Base-by-base conservation (phyloP, 345 rosid genomes). In the Moricandia moricandioides region DNA sequence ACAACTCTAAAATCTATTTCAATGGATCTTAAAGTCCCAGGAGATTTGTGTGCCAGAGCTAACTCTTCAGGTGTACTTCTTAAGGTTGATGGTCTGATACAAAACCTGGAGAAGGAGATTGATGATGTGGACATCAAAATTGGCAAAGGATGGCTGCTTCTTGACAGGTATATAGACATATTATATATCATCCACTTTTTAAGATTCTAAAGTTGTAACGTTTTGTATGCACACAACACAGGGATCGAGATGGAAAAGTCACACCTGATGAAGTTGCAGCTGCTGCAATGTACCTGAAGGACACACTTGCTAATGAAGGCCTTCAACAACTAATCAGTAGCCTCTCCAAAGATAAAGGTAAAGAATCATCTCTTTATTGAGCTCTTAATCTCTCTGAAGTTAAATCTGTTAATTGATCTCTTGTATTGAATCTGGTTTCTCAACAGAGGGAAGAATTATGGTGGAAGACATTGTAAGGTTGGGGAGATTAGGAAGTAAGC, bases 211-310 rank as follows among this genome's bases (percentile, higher is more conserved):
- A n/a, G 16, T 16, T 12, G 49, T 33, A 33, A 24, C n/a, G 18
- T 57, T 57, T 24, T 60, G 30, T 14, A 24, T 74, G 21, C 69
- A 17, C 71, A 40, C 78, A 90, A 24, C 70, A 55, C 77, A 92
- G 97, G 82, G 97, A 92, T 79, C 76, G 82, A 74, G 97, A 92
- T 63, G 96, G 97, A 43, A 92, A 92, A 80, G 97, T 92, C 54
- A 88, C 89, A 49, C 83, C 93, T 18, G 97, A 92, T 62, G 97
- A 92, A 83, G 92, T 92, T 27, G 97, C 94, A 11, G 80, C 88
- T 73, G 97, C 96, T 71, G 96, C 97, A 51, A 78, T 83, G 82
- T 87, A 85, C 79, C 79, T 92, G 78, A 92, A 90, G 73, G 87
- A 85, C 76, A 86, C 93, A 59, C 54, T 92, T 17, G 93, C 85